Percentiles rank a stretch among this genome's conserved stretches.
These are phyloP conservation scores for Iris macrosiphon DNA, from an alignment of 106 monocot genomes.

Conservation along the genomic window DNA sequence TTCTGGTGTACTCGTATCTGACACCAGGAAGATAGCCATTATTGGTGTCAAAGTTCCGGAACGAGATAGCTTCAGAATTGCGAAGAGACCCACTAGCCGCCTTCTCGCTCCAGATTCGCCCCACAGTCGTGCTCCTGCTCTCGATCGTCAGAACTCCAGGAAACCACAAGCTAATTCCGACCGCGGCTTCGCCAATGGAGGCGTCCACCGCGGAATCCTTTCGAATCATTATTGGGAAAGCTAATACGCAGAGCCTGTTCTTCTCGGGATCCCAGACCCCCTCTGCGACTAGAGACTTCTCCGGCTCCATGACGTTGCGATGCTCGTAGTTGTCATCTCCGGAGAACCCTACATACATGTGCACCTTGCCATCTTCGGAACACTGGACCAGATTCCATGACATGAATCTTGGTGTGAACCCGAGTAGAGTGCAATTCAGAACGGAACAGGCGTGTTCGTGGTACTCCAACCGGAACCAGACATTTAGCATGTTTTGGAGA, in stretches of 20 bases:
- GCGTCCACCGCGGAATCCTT: neutral
- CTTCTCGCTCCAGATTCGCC: conserved; percentile 33
- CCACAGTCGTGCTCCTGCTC: conserved; percentile 13
- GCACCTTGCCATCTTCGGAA: conserved; percentile 15
- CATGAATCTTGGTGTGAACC: conserved; percentile 9
- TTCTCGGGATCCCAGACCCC: conserved; percentile 47
- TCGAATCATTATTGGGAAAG: conserved; percentile 12
- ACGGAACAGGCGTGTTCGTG: neutral
- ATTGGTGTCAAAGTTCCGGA: neutral
- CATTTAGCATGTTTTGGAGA: neutral
- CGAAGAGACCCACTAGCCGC: neutral
- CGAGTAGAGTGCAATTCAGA: conserved; percentile 3
- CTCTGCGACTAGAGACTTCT: conserved; percentile 32
- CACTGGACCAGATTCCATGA: conserved; percentile 9
- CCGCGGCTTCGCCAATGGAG: conserved; percentile 28
- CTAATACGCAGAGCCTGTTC: conserved; percentile 23
- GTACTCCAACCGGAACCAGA: conserved; percentile 6
- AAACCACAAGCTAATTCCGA: conserved; percentile 42
- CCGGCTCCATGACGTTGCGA: conserved; percentile 8
- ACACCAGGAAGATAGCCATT: conserved; percentile 8
- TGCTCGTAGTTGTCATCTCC: neutral
- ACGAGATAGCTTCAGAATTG: neutral
- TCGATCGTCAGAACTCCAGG: conserved; percentile 19
- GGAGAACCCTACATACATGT: conserved; percentile 14
- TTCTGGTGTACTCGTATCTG: conserved; percentile 45